These are phyloP conservation scores for Mrakiaceae sp. DNA, from an alignment of 1,284 basidiomycete species.

Conservation along the genomic window DNA sequence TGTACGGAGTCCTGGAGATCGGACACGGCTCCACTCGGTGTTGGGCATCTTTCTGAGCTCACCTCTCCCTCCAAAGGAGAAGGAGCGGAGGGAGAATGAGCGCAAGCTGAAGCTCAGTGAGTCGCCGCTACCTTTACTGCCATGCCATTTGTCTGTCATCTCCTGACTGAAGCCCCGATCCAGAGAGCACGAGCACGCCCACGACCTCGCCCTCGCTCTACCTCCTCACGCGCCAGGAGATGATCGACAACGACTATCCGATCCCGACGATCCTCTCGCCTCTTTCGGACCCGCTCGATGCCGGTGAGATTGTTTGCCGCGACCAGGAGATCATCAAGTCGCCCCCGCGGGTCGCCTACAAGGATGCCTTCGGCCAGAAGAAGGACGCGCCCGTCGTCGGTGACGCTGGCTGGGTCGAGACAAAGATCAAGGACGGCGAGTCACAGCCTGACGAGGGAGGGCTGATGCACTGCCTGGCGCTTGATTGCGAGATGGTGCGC, in stretches of 20 bases:
- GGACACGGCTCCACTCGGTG: conserved; percentile 70
- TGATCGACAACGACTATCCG: conserved; percentile 82
- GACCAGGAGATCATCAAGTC: conserved; percentile 11
- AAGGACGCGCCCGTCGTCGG: conserved; percentile 30
- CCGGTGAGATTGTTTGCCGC: conserved; percentile 7
- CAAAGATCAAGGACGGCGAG: conserved; percentile 33
- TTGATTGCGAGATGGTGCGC: conserved; percentile 90
- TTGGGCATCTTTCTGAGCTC: conserved; percentile 65
- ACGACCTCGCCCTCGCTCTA: conserved; percentile 47
- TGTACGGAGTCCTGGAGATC: conserved; percentile 77
- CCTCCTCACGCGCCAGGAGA: conserved; percentile 63
- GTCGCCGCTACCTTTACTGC: neutral
- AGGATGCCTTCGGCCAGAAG: conserved; percentile 14
- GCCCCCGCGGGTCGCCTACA: conserved; percentile 5
- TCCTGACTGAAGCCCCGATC: no score
- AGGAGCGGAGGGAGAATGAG: conserved; percentile 46
- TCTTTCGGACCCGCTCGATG: neutral
- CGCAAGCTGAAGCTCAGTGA: conserved; percentile 18
- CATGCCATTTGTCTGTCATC: neutral
- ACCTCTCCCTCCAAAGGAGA: conserved; percentile 65
- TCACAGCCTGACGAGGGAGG: conserved; percentile 18
- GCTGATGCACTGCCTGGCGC: conserved; percentile 31
- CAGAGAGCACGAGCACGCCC: conserved; percentile 19
- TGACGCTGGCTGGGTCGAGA: conserved; percentile 53
- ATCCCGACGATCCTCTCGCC: conserved; percentile 48